Percentiles rank a stretch among this genome's conserved stretches.
Evolutionary conservation across 352 stramenopile genomes (phyloP).

Genomic region (Pythium rhizo-oryzae): DNA sequence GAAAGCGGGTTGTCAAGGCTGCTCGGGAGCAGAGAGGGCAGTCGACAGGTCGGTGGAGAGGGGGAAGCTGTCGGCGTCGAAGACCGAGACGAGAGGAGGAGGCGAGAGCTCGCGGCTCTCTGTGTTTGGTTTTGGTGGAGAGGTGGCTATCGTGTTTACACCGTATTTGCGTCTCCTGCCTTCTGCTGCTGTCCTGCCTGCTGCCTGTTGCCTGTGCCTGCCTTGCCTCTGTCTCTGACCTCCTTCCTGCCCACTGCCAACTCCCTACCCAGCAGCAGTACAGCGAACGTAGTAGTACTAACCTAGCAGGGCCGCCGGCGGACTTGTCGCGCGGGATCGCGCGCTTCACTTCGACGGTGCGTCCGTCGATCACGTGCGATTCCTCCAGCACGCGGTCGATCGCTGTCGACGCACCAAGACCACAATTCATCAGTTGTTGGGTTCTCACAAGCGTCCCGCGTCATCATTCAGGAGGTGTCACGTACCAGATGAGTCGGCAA

Average conservation of each 20-base stretch:
- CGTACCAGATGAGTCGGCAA: constrained; percentile 85
- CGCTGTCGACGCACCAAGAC: constrained; percentile 38
- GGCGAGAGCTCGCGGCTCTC: background rate
- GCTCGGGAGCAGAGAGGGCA: background rate
- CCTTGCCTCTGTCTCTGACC: constrained; percentile 19
- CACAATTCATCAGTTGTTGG: constrained; percentile 24
- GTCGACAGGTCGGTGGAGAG: constrained; percentile 4
- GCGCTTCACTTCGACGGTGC: constrained; percentile 92
- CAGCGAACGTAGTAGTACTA: constrained; percentile 46
- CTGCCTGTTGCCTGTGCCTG: background rate
- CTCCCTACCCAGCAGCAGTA: constrained; percentile 14
- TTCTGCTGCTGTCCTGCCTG: constrained; percentile 17
- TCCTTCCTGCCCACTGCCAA: constrained; percentile 36
- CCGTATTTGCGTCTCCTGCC: constrained; percentile 10
- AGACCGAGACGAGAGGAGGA: constrained; percentile 5
- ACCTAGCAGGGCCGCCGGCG: constrained; percentile 54
- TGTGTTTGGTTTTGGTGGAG: background rate
- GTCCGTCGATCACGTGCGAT: constrained; percentile 89
- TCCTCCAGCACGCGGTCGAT: constrained; percentile 85
- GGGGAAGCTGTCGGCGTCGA: background rate
- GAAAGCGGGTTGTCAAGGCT: too few relatives aligned
- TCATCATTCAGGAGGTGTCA: background rate
- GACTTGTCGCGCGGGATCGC: constrained; percentile 89
- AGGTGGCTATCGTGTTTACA: constrained; percentile 20
- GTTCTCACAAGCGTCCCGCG: background rate